These are phyloP conservation scores for Wickerhamiella bombiphila DNA, from an alignment of 805 yeast genomes.

Conservation along the genomic window DNA sequence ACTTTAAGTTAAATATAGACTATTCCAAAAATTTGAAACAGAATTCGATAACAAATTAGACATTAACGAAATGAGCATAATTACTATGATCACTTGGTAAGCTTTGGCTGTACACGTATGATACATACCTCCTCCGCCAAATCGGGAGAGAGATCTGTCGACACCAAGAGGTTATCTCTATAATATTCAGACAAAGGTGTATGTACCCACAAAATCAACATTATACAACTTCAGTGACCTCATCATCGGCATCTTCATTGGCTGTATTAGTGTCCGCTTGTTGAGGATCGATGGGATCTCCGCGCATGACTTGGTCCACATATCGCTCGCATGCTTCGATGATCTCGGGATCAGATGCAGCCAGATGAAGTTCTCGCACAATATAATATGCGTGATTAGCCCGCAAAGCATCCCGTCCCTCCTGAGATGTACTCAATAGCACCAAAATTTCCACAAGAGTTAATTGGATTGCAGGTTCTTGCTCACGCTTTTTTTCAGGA, in stretches of 20 bases:
- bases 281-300: conserved; percentile 36
- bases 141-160: no score
- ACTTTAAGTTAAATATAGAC: no score
- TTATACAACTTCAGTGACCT: conserved; percentile 29
- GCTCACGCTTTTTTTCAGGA: conserved; percentile 64
- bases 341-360: conserved; percentile 31
- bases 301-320: conserved; percentile 87
- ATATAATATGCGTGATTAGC: conserved; percentile 73
- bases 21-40: no score
- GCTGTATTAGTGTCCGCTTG: conserved; percentile 6
- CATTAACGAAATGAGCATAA: no score
- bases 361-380: conserved; percentile 70
- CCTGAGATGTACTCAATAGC: conserved; percentile 60
- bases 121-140: no score
- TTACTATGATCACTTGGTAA: no score
- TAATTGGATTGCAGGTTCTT: conserved; percentile 42
- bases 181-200: no score
- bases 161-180: no score
- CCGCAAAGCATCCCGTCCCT: conserved; percentile 63
- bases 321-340: conserved; percentile 64
- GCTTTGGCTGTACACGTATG: no score
- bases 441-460: conserved; percentile 69
- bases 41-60: no score
- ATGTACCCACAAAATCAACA: no score
- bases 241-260: conserved; percentile 7